phyloP scores from a whole-genome alignment of 1,284 basidiomycete species.

The Ustilago sp. region DNA sequence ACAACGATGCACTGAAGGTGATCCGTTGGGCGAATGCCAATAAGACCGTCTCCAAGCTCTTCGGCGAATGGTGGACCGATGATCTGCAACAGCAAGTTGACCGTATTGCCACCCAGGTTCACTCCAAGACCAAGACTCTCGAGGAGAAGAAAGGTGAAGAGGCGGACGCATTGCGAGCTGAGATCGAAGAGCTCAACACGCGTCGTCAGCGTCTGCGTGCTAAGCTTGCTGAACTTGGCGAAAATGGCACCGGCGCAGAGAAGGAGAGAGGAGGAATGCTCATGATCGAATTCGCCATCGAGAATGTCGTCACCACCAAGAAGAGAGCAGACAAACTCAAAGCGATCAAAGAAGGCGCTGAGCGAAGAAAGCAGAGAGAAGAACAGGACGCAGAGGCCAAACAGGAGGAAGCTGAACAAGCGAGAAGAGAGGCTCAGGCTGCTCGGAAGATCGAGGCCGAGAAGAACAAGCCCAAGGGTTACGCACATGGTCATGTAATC shows the following conservation, averaged over 20 bases:
- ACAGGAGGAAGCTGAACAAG: conserved; percentile 16
- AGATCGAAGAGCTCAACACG: conserved; percentile 42
- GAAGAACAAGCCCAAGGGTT: conserved; percentile 34
- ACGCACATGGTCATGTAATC: conserved; percentile 59
- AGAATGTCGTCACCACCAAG: conserved; percentile 65
- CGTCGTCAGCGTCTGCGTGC: conserved; percentile 54
- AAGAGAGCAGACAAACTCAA: conserved; percentile 54
- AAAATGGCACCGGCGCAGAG: conserved; percentile 24
- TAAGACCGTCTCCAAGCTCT: conserved; percentile 51
- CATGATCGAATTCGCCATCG: conserved; percentile 67
- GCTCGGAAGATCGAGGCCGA: conserved; percentile 45
- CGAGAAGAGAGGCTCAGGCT: conserved; percentile 22
- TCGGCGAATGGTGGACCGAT: conserved; percentile 61
- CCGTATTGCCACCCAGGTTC: conserved; percentile 46
- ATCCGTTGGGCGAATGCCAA: conserved; percentile 96
- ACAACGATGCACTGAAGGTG: conserved; percentile 89
- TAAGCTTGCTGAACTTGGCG: conserved; percentile 52
- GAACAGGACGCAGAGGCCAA: conserved; percentile 18
- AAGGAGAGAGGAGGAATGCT: conserved; percentile 65
- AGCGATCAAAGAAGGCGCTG: conserved; percentile 46
- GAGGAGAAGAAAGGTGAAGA: conserved; percentile 36
- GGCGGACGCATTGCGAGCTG: conserved; percentile 20
- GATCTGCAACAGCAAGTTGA: conserved; percentile 56
- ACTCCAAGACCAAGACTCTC: conserved; percentile 32
- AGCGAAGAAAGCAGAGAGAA: conserved; percentile 32